Evolutionary conservation across 2,329 filamentous ascomycete species (phyloP).

Genomic region (Truncatella angustata): DNA sequence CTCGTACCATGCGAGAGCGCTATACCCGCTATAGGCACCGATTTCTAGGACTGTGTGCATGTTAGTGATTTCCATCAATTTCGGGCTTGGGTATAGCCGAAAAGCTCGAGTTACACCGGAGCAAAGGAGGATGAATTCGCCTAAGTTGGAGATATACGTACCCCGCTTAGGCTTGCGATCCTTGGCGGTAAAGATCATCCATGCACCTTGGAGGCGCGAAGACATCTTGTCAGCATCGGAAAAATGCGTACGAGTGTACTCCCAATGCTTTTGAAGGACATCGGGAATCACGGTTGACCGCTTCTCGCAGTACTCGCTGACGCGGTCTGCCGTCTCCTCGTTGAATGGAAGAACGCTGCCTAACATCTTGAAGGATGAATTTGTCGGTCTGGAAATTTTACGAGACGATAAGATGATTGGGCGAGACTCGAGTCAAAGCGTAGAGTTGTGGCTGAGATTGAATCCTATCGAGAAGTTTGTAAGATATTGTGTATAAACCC

Average conservation of each 20-base stretch:
- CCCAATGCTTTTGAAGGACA: conserved; percentile 15
- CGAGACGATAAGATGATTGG: not conserved
- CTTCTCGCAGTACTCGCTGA: conserved; percentile 17
- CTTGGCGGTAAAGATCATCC: conserved; percentile 17
- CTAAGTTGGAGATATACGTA: too few relatives aligned
- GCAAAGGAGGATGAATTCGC: too few relatives aligned
- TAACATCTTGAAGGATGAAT: not conserved
- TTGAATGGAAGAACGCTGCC: conserved; percentile 7
- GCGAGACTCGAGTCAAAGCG: too few relatives aligned
- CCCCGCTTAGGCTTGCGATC: conserved; percentile 15
- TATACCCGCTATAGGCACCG: conserved; percentile 32
- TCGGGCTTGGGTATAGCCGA: too few relatives aligned
- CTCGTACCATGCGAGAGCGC: conserved; percentile 29
- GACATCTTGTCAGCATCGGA: conserved; percentile 20
- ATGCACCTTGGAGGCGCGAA: conserved; percentile 15
- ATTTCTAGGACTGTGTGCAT: conserved; percentile 30
- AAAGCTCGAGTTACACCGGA: too few relatives aligned
- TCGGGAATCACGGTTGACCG: conserved; percentile 14
- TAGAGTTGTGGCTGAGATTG: too few relatives aligned
- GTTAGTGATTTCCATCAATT: too few relatives aligned
- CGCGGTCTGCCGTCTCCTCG: conserved; percentile 15
- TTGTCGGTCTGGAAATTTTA: not conserved
- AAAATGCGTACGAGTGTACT: conserved; percentile 14
- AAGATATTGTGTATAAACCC: too few relatives aligned
- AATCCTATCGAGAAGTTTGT: too few relatives aligned